Base-by-base conservation (phyloP, 2,329 filamentous ascomycete genomes). In the Fusarium sp. region DNA sequence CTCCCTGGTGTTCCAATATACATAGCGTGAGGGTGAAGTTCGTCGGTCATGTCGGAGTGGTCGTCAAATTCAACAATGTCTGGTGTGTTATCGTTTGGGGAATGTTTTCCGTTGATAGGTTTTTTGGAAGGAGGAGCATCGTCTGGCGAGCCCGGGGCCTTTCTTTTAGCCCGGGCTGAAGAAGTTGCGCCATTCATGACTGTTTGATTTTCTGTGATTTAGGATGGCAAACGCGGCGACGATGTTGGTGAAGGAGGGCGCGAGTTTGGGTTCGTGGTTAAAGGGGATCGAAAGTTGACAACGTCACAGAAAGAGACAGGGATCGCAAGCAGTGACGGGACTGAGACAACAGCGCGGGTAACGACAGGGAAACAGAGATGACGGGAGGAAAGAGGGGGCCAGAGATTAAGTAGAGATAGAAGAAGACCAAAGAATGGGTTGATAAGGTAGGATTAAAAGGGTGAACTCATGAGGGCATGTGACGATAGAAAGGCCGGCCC, bases 151-250 rank as follows among this genome's bases (percentile, higher is more conserved):
- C 83, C 82, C 41, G 85, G 83, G 36, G 85, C 86, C 80, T 89
- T 89, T 78, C 88, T 86, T 83, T 89, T 89, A 69, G 83, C 81
- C 79, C 85, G 84, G 70, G 83, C 80, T 44, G 82, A 82, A 41
- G 81, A 77, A 66, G 80, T 79, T 62, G 81, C 76, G 67, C 84
- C 83, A 74, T 87, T 87, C 86, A 88, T 88, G 66, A 63, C 77
- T 79, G 66, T 51, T 54, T 51, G 47, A 36, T 51, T 42, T 54
- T 63, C 39, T 50, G 50, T 60, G 56, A 38, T 59, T 36, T 61
- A 32, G 30, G 63, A 59, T 35, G 56, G 36, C 47, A 64, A 53
- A 51, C 24, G 53, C 57, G 47, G 54, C 51, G 48, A 54, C 41
- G 63, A 22, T 24, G 38, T 47, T 44, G 54, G 66, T 63, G 69